Evolutionary conservation across 805 yeast genomes (phyloP), one percentile per base, ranked within the genome.

Genomic region (Hanseniaspora mollemarum): DNA sequence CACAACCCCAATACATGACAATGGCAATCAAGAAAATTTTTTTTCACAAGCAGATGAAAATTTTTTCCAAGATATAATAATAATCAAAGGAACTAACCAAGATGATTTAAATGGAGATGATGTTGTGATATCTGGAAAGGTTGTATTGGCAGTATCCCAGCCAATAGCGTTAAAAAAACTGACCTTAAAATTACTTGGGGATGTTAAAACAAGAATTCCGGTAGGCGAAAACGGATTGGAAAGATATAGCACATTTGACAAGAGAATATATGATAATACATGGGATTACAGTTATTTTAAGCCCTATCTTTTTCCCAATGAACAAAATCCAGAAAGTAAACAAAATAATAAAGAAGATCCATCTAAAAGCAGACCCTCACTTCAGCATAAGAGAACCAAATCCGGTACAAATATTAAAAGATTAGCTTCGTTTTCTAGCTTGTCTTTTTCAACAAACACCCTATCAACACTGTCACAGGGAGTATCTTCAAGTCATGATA

Each of bases 141-240:
- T 92, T 22, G 87, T 82, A 1, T 65, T 92, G 24, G 74, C 88
- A 0, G 77, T 85, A 0, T 71, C 73, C 12, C 97, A 90, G 56
- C 85, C 95, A 2, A 67, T 86, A 51, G 66, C 77, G 15, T 72
- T 90, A 46, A 81, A 78, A 60, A 76, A 74, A 56, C 65, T 92
- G 54, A 64, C 77, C 4, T 65, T 92, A 49, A 75, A 79, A 54
- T 62, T 92, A 22, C 75, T 77, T 51, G 86, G 88, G 2, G 80
- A 80, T 1, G 61, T 87, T 50, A 73, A 80, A 46, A 62, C 87
- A 44, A 75, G 78, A 56, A 80, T 87, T 77, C 73, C 74, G 0
- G 87, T 83, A 49, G 75, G 78, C 0, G 56, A 71, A 35, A 52
- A 61, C 16, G 51, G 38, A 64, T 67, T 52, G 60, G 70, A 25